Base-by-base conservation (phyloP, 495 filamentous ascomycete species). In the Lepidopterella palustris region DNA sequence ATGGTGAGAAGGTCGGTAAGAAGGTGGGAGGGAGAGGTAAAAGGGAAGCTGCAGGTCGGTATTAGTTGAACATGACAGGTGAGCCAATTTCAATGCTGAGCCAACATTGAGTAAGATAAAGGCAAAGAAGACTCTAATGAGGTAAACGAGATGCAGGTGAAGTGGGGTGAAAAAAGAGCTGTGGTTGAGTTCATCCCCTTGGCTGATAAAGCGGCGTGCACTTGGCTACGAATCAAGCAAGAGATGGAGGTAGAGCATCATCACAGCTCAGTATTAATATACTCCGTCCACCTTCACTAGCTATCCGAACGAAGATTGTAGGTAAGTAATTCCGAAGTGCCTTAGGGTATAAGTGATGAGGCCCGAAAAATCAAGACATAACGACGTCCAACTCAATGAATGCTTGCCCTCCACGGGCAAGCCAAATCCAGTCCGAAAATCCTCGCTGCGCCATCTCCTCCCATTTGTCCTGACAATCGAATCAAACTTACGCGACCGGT, bases 271-370 rank as follows among this genome's bases (percentile, higher is more conserved):
- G 39, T 42, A 11, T 20, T 20, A 20, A 42, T 42, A 42, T 42
- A n/a, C n/a, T n/a, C n/a, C n/a, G n/a, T n/a, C n/a, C n/a, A 42
- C 35, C 35, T 26, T 27, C 47, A 50, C 15, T 50, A 27, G 26
- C 15, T 50, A 50, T 50, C 47, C 23, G 47, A 5, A 27, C 47
- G 21, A 18, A 27, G 24, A 50, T 25, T 9, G 21, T 50, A 24
- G 25, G 47, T 11, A 15, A 42, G 39, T 27, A 27, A 25, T 50
- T 24, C 47, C 47, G 26, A 50, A 50, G 47, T 50, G 15, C 47
- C 47, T 24, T 50, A 50, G 47, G 47, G 47, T 50, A 50, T 50
- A 24, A 50, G 47, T 50, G 47, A 50, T 50, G 25, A 4, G 10
- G 35, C 18, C 35, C 35, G 13, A 11, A 42, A 42, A 10, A n/a